Percentiles rank a stretch among this genome's conserved stretches.
phyloP scores from a whole-genome alignment of 805 yeast genomes.

The Candida maesae region DNA sequence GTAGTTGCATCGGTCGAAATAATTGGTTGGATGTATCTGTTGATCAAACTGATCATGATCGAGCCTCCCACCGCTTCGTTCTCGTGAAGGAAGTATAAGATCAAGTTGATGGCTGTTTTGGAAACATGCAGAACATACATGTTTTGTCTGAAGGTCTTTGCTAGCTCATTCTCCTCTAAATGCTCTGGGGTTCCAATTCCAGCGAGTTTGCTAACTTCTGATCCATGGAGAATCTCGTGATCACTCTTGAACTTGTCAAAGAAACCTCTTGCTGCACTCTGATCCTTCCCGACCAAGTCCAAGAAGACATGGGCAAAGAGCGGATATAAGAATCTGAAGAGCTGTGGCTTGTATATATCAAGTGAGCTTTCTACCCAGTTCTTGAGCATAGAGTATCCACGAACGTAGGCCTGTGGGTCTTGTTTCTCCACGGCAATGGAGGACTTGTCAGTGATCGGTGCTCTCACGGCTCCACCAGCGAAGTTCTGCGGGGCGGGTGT shows the following conservation, averaged over 20 bases:
- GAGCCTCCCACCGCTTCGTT: slow-evolving; percentile 92
- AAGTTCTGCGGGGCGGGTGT: slow-evolving; percentile 41
- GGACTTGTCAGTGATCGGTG: slow-evolving; percentile 20
- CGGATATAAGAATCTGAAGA: slow-evolving; percentile 81
- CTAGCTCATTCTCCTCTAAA: slow-evolving; percentile 75
- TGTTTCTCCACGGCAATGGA: slow-evolving; percentile 25
- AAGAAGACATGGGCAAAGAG: slow-evolving; percentile 87
- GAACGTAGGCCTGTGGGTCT: slow-evolving; percentile 62
- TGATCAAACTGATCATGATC: slow-evolving; percentile 76
- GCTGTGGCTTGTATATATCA: slow-evolving; percentile 87
- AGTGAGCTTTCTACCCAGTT: slow-evolving; percentile 90
- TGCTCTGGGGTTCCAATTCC: slow-evolving; percentile 80
- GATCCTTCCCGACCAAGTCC: slow-evolving; percentile 66
- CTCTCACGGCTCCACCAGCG: slow-evolving; percentile 11
- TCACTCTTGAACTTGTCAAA: slow-evolving; percentile 72
- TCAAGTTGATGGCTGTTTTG: slow-evolving; percentile 77
- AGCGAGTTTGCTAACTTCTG: slow-evolving; percentile 67
- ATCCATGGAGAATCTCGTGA: slow-evolving; percentile 70
- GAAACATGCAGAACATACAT: slow-evolving; percentile 75
- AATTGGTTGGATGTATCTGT: slow-evolving; percentile 66
- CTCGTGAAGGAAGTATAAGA: slow-evolving; percentile 84
- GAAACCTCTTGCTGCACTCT: slow-evolving; percentile 64
- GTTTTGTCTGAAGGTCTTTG: slow-evolving; percentile 67
- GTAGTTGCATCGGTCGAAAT: slow-evolving; percentile 42
- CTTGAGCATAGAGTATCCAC: slow-evolving; percentile 76